A percentile compares a stretch with the other conserved stretches of the same genome.
phyloP scores from a whole-genome alignment of 2,329 filamentous ascomycete species.

The Epichloe gansuensis region DNA sequence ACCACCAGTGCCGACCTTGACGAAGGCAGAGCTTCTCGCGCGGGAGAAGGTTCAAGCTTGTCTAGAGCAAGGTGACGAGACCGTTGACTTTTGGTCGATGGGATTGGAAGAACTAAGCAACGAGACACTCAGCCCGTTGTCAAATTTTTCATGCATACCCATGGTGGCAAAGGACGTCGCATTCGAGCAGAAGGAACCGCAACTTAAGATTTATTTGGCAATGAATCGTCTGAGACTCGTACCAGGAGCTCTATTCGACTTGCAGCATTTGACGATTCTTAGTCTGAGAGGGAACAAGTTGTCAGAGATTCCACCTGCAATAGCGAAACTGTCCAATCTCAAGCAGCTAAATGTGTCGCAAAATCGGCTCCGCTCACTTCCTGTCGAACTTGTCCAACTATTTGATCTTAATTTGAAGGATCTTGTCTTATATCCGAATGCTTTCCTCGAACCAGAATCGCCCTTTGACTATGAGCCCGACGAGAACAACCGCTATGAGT shows the following conservation, averaged over 20 bases:
- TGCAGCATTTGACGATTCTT: conserved; percentile 49
- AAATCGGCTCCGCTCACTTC: conserved; percentile 47
- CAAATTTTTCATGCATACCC: conserved; percentile 40
- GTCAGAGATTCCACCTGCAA: conserved; percentile 44
- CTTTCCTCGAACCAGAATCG: conserved; percentile 35
- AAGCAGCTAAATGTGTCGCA: conserved; percentile 52
- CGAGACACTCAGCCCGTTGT: conserved; percentile 42
- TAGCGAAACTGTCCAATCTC: conserved; percentile 45
- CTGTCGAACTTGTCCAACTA: conserved; percentile 48
- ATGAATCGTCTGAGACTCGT: conserved; percentile 43
- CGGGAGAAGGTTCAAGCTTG: conserved; percentile 35
- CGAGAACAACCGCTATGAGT: background rate
- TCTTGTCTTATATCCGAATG: conserved; percentile 50
- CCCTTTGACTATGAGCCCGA: background rate
- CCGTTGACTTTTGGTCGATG: conserved; percentile 48
- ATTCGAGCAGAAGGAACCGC: conserved; percentile 45
- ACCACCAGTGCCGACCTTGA: conserved; percentile 17
- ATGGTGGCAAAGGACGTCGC: conserved; percentile 41
- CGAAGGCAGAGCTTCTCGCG: conserved; percentile 31
- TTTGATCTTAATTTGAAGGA: conserved; percentile 35
- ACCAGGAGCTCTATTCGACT: conserved; percentile 47
- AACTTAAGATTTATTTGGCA: conserved; percentile 48
- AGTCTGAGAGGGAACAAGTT: conserved; percentile 54
- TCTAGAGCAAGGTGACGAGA: conserved; percentile 45
- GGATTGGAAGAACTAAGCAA: conserved; percentile 41